Evolutionary conservation across 345 rosid genomes (phyloP).

Genomic region (Syzygium oleosum): DNA sequence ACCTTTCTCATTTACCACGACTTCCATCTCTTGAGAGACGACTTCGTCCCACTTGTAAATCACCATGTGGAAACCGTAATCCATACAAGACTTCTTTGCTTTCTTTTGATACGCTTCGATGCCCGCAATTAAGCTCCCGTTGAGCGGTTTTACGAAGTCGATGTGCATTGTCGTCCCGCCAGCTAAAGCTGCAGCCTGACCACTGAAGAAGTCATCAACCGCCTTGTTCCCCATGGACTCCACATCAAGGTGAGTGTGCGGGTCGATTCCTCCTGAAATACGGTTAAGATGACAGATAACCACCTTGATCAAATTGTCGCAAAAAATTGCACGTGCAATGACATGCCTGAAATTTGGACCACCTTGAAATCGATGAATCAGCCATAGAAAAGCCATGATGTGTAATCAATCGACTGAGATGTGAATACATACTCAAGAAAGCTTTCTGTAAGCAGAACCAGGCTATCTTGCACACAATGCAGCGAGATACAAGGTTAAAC

Average conservation of each 20-base stretch:
- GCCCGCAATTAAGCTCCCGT: constrained; percentile 70
- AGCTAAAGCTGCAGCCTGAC: constrained; percentile 98
- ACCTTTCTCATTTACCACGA: constrained; percentile 85
- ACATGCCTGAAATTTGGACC: background rate
- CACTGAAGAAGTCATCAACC: constrained; percentile 86
- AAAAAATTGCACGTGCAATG: background rate
- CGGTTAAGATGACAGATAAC: constrained; percentile 1
- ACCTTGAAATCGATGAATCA: background rate
- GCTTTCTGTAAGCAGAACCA: background rate
- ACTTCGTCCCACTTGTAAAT: constrained; percentile 81
- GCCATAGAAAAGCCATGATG: background rate
- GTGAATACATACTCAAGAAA: background rate
- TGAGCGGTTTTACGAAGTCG: constrained; percentile 73
- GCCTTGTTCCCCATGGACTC: constrained; percentile 67
- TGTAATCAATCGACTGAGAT: background rate
- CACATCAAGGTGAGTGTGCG: constrained; percentile 82
- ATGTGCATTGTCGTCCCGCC: constrained; percentile 99
- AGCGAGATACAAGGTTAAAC: background rate
- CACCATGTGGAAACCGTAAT: constrained; percentile 96
- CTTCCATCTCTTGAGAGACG: constrained; percentile 79
- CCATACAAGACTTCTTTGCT: constrained; percentile 75
- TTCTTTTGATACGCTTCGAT: constrained; percentile 59
- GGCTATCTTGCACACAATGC: background rate
- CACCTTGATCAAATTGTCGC: background rate
- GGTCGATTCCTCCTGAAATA: constrained; percentile 76